Evolutionary conservation across 2,329 filamentous ascomycete species (phyloP).

Genomic region (Exophiala mesophila): DNA sequence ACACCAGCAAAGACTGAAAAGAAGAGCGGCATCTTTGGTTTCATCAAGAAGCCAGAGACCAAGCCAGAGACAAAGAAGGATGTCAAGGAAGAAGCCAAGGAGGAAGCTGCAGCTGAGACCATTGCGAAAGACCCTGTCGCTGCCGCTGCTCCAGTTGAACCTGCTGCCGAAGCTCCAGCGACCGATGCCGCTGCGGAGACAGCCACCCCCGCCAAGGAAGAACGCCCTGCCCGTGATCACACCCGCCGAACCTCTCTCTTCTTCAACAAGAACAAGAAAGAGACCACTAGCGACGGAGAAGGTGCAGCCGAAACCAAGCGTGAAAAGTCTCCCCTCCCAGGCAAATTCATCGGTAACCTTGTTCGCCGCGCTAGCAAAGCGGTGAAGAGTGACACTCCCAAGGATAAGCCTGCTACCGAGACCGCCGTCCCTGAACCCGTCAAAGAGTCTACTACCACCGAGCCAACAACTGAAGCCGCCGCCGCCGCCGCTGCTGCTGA

Average conservation of each 20-base stretch:
- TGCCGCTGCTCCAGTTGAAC: slow-evolving; percentile 19
- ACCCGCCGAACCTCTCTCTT: slow-evolving; percentile 52
- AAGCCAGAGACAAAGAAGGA: slow-evolving; percentile 28
- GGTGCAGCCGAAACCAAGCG: slow-evolving; percentile 43
- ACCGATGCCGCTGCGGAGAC: slow-evolving; percentile 19
- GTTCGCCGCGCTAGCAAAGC: slow-evolving; percentile 48
- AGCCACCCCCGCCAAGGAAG: slow-evolving; percentile 33
- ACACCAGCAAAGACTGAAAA: slow-evolving; percentile 32
- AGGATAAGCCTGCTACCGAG: slow-evolving; percentile 32
- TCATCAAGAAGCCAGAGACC: slow-evolving; percentile 33
- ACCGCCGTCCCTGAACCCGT: slow-evolving; percentile 27
- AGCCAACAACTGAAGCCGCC: slow-evolving; percentile 8
- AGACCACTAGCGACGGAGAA: slow-evolving; percentile 40
- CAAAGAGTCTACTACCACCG: slow-evolving; percentile 11
- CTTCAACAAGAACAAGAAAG: slow-evolving; percentile 50
- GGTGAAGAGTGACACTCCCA: slow-evolving; percentile 36
- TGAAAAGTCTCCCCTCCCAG: slow-evolving; percentile 33
- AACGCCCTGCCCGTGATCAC: slow-evolving; percentile 37
- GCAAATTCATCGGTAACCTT: slow-evolving; percentile 41
- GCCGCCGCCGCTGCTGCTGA: slow-evolving; percentile 30
- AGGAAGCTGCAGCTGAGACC: slow-evolving; percentile 26
- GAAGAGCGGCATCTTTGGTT: slow-evolving; percentile 30
- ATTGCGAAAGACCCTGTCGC: slow-evolving; percentile 23
- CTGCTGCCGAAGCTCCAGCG: slow-evolving; percentile 25
- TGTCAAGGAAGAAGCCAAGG: slow-evolving; percentile 25